These are phyloP conservation scores for Mallotus japonicus DNA, from an alignment of 441 rosid genomes.

Conservation along the genomic window DNA sequence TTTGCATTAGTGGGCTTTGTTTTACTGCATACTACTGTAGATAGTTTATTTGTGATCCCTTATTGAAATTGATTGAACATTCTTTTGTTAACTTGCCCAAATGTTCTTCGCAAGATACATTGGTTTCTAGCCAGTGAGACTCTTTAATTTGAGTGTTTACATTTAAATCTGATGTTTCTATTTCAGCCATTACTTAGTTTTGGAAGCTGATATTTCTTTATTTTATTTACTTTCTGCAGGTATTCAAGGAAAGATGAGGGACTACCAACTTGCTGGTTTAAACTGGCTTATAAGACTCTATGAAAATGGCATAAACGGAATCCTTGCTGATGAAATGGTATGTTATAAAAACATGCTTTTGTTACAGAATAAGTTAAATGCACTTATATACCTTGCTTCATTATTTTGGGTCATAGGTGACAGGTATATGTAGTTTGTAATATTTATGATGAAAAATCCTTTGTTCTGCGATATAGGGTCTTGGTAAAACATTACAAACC, in stretches of 20 bases:
- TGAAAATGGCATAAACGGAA: slow-evolving; percentile 98
- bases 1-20: background rate
- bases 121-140: background rate
- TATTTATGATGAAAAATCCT: background rate
- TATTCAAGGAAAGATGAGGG: slow-evolving; percentile 97
- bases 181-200: background rate
- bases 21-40: background rate
- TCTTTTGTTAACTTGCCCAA: background rate
- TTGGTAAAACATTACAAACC: slow-evolving; percentile 99
- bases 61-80: background rate
- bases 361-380: slow-evolving; percentile 1
- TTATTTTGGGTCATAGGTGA: background rate
- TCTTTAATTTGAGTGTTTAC: background rate
- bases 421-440: background rate
- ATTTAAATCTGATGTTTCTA: background rate
- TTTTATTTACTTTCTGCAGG: slow-evolving; percentile 42
- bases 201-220: slow-evolving; percentile 1
- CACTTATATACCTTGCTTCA: background rate
- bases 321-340: slow-evolving; percentile 99
- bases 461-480: slow-evolving; percentile 58
- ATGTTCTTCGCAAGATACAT: background rate
- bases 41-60: background rate
- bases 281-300: slow-evolving; percentile 98
- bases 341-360: slow-evolving; percentile 12
- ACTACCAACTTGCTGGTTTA: slow-evolving; percentile 96